These are phyloP conservation scores for Cronartium quercuum DNA, from an alignment of 1,284 basidiomycete species.

Conservation along the genomic window DNA sequence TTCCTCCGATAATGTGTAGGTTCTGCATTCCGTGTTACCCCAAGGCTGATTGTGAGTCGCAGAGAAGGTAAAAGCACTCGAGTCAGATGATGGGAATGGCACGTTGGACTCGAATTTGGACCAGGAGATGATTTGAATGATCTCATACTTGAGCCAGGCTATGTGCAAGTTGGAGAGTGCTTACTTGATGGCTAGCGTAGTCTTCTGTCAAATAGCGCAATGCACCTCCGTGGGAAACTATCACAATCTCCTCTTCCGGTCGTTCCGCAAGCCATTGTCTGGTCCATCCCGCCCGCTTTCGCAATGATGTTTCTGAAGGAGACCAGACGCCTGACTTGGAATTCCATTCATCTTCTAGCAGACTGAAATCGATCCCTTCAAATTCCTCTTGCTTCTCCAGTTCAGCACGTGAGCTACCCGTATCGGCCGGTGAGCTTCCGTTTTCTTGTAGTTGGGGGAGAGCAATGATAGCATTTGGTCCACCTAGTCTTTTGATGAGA, in stretches of 20 bases:
- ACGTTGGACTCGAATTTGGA: not conserved
- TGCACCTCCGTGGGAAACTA: constrained; percentile 33
- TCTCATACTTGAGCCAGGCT: not conserved
- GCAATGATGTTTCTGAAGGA: constrained; percentile 9
- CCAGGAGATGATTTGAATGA: not conserved
- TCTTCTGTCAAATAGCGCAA: constrained; percentile 32
- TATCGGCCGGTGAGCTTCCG: constrained; percentile 25
- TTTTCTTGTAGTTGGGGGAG: constrained; percentile 31
- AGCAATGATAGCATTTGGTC: constrained; percentile 16
- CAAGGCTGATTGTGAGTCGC: not conserved
- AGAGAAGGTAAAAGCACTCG: not conserved
- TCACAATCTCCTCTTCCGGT: constrained; percentile 29
- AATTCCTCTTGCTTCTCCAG: constrained; percentile 20
- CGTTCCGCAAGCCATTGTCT: constrained; percentile 22
- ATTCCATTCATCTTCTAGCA: constrained; percentile 25
- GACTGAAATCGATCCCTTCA: constrained; percentile 24
- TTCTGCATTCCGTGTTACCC: constrained; percentile 3
- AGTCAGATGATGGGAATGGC: not conserved
- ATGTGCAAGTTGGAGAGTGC: not conserved
- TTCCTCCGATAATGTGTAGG: not conserved
- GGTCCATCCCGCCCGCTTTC: constrained; percentile 26
- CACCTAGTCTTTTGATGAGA: constrained; percentile 15
- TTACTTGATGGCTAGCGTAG: constrained; percentile 10
- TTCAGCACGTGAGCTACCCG: constrained; percentile 15
- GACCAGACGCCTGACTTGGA: constrained; percentile 36